phyloP scores from a whole-genome alignment of 192 early-diverging fungal genomes.

The Chytriomyces sp. region DNA sequence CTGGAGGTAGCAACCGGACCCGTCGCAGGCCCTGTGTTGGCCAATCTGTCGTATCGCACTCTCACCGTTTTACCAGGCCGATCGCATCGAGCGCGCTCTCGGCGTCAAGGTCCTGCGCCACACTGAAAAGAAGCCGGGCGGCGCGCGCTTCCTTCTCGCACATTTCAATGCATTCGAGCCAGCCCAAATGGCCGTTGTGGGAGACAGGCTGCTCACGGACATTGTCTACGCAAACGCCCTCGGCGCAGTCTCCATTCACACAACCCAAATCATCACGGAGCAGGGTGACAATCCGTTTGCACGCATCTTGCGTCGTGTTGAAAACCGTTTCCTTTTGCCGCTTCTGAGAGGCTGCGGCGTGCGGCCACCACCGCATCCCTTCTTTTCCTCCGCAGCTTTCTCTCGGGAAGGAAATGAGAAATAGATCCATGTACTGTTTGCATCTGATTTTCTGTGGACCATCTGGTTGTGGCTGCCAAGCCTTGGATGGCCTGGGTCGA shows the following conservation, averaged over 20 bases:
- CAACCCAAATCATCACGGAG: slow-evolving; percentile 65
- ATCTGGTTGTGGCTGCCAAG: too few relatives aligned
- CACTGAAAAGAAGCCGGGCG: slow-evolving; percentile 69
- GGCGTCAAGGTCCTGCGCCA: slow-evolving; percentile 55
- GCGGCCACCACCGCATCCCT: not conserved
- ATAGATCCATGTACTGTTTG: too few relatives aligned
- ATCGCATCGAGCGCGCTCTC: slow-evolving; percentile 47
- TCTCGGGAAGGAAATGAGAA: too few relatives aligned
- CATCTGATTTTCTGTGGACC: too few relatives aligned
- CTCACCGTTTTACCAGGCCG: too few relatives aligned
- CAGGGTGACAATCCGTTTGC: slow-evolving; percentile 81
- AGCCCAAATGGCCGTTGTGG: slow-evolving; percentile 70
- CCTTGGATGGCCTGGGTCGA: too few relatives aligned
- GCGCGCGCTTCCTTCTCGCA: slow-evolving; percentile 60
- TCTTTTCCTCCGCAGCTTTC: too few relatives aligned
- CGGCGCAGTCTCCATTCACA: slow-evolving; percentile 74
- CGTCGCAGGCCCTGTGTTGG: too few relatives aligned
- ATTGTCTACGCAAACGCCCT: slow-evolving; percentile 78
- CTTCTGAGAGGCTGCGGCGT: not conserved
- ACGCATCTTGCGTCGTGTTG: slow-evolving; percentile 28
- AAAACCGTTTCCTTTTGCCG: slow-evolving; percentile 9
- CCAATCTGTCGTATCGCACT: too few relatives aligned
- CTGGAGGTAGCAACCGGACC: too few relatives aligned
- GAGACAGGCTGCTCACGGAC: slow-evolving; percentile 87
- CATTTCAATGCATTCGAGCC: slow-evolving; percentile 50